Percentiles rank a stretch among this genome's conserved stretches.
Conservation (phyloP, 257 asterid genomes). For the Plantago ovata region DNA sequence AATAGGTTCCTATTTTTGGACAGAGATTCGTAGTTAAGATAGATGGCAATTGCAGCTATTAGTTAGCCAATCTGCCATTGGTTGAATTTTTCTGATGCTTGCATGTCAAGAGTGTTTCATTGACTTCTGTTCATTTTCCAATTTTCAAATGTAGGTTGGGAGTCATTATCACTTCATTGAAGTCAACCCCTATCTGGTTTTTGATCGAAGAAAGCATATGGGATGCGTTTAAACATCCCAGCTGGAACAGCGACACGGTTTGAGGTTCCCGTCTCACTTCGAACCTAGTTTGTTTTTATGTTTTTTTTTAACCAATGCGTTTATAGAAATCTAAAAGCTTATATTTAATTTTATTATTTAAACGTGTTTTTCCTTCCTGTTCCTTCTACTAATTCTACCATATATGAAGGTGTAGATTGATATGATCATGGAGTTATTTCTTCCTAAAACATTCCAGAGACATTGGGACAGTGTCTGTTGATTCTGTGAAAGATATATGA, state of each 20-base stretch:
- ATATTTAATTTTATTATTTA: not conserved
- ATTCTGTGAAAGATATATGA: slow-evolving; percentile 11
- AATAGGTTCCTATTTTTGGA: not conserved
- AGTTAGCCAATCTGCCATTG: slow-evolving; percentile 1
- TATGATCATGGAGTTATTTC: slow-evolving; percentile 8
- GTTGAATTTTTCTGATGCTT: slow-evolving; percentile 13
- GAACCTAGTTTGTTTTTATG: slow-evolving; percentile 15
- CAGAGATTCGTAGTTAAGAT: slow-evolving; percentile 1
- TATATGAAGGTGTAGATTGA: slow-evolving; percentile 7
- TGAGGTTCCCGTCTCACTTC: slow-evolving; percentile 52
- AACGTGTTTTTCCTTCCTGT: slow-evolving; percentile 9
- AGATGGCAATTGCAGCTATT: slow-evolving; percentile 14
- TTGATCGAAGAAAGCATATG: slow-evolving; percentile 70
- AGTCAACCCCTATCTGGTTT: slow-evolving; percentile 73
- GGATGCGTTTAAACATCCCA: slow-evolving; percentile 86
- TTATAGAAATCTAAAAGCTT: slow-evolving; percentile 12
- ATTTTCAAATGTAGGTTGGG: slow-evolving; percentile 62
- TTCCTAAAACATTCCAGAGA: slow-evolving; percentile 7
- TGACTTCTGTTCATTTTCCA: not conserved
- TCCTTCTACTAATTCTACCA: slow-evolving; percentile 21
- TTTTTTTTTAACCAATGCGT: slow-evolving; percentile 13
- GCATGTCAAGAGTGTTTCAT: slow-evolving; percentile 10
- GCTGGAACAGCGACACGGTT: slow-evolving; percentile 96
- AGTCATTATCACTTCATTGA: slow-evolving; percentile 97
- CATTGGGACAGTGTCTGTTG: slow-evolving; percentile 7